Base-by-base conservation (phyloP, 805 yeast species). In the Cyberlindnera mrakii region DNA sequence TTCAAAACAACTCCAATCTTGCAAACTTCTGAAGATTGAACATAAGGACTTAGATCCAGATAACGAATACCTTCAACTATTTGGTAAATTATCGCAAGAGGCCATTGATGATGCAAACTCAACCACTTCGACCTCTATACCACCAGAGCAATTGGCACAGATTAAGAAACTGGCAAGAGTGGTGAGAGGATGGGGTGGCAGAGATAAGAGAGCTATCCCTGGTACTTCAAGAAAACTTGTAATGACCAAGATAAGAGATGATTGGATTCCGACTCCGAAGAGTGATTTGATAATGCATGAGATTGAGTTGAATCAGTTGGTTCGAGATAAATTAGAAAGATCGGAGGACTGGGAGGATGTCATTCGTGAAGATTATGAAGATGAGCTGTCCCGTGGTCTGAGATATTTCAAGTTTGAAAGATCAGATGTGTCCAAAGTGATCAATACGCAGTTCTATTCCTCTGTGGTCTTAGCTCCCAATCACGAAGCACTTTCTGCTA, bases 171-270 rank as follows among this genome's bases (percentile, higher is more conserved):
- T 69, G 40, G 64, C 66, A 27, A 72, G 62, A 48, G 72, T 63
- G n/a, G 78, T 85, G 1, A 71, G 85, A 53, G 89, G 88, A 19
- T 87, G 96, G 96, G 84, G 88, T 36, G 95, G 95, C 0, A 75
- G 77, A 48, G 95, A 86, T 54, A 77, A 81, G 48, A 64, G 83
- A 38, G 66, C 78, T 6, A 76, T 85, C 3, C 96, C 96, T 0
- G 91, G 91, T 23, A 77, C 86, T 1, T 63, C 78, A 0, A 71
- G 88, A 48, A 83, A 84, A 52, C 64, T 87, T 38, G 67, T 75
- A 11, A 66, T 88, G 47, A 80, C 95, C 0, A 80, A 81, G 53
- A 78, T 87, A 36, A 75, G 84, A 57, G 89, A 84, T 46, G 90
- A 85, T 57, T 86, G 90, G 86, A 57, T 85, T 7, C 95, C 95